Base-by-base conservation (phyloP, 2,329 filamentous ascomycete genomes). In the Arthrobotrys musiformis region DNA sequence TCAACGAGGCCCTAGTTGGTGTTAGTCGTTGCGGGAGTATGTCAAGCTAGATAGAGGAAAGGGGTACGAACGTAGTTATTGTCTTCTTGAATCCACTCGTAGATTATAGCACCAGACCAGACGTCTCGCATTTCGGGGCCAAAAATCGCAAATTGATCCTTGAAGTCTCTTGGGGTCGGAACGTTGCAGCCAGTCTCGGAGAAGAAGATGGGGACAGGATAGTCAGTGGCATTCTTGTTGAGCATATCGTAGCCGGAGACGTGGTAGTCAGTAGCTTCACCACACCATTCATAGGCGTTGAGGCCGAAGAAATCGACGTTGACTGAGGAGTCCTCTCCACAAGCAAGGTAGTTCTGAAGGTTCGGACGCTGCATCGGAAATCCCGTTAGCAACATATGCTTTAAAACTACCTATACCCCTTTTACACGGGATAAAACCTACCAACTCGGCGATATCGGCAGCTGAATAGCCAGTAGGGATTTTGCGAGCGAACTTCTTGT, bases 381-480 rank as follows among this genome's bases (percentile, higher is more conserved):
- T 9, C 15, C 44, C 4, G 42, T 61, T 22, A 63, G 26, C 19
- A 1, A 24, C 15, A 62, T 8, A 26, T 13, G 2, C 13, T 42
- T 30, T 30, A 0, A n/a, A 15, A 63, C 15, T 2, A 26, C 5
- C 13, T 24, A 4, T 48, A 52, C 4, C 28, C 11, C 17, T 9
- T 17, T 17, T 19, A 42, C 8, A 19, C 1, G 4, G n/a, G 19
- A 13, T 42, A 48, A 8, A 26, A 54, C 73, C 30, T 60, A 77
- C 73, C 68, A 90, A 85, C 73, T 90, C 87, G 2, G 91, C 88
- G 81, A 96, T 94, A 82, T 96, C 93, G 40, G 93, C 92, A 9
- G 93, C 93, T 7, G 92, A 93, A 85, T 97, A 97, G 67, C 93
- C 93, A 70, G 96, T 87, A 9, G 93, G 93, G 79, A 97, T 93